These are phyloP conservation scores for Hanseniaspora guilliermondii DNA, from an alignment of 805 yeast genomes.

Conservation along the genomic window DNA sequence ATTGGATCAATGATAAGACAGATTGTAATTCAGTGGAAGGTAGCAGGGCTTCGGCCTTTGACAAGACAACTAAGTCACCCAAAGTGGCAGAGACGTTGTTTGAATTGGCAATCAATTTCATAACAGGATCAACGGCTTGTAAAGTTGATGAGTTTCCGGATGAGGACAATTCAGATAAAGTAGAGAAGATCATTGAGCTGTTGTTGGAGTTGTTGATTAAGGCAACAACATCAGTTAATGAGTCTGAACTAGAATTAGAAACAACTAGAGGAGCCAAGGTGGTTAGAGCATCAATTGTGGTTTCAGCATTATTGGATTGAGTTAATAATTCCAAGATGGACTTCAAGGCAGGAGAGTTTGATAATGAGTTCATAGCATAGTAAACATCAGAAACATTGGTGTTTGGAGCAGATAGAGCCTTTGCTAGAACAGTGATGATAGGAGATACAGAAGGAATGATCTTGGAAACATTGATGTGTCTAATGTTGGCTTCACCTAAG, in stretches of 20 bases:
- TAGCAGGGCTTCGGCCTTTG: slow-evolving; percentile 15
- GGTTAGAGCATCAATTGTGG: slow-evolving; percentile 22
- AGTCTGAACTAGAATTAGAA: slow-evolving; percentile 6
- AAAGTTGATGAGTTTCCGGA: slow-evolving; percentile 15
- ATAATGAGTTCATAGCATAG: slow-evolving; percentile 20
- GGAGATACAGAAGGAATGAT: slow-evolving; percentile 25
- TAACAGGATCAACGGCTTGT: slow-evolving; percentile 15
- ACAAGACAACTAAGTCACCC: slow-evolving; percentile 18
- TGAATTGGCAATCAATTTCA: slow-evolving; percentile 17
- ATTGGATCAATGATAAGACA: slow-evolving; percentile 7
- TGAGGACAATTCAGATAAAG: background rate
- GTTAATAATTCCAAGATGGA: slow-evolving; percentile 25
- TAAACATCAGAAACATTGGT: slow-evolving; percentile 18
- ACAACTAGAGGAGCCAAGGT: slow-evolving; percentile 23
- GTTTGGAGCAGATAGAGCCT: slow-evolving; percentile 22
- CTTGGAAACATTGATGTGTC: slow-evolving; percentile 26
- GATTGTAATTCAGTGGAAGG: slow-evolving; percentile 12
- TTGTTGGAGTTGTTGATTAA: slow-evolving; percentile 13
- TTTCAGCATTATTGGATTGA: slow-evolving; percentile 19
- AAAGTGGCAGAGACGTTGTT: slow-evolving; percentile 19
- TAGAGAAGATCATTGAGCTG: slow-evolving; percentile 5
- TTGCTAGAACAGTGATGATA: slow-evolving; percentile 22
- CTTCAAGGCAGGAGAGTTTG: slow-evolving; percentile 22
- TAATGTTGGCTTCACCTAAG: slow-evolving; percentile 26
- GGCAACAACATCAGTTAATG: slow-evolving; percentile 5